Evolutionary conservation across 441 rosid species (phyloP).

Genomic region (Pelargonium cotyledonis): DNA sequence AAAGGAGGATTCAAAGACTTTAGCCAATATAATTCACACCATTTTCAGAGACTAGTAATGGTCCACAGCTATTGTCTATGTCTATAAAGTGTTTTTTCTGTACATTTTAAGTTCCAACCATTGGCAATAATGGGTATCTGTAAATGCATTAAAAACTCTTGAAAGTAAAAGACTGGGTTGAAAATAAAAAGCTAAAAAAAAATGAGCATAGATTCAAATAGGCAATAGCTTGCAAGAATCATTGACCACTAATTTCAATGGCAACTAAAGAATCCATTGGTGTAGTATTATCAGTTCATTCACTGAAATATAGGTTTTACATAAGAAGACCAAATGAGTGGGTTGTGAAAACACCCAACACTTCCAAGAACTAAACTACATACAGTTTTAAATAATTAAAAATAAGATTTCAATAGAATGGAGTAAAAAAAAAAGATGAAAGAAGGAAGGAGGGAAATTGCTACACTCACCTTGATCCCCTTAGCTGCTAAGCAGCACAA

Average conservation of each 20-base stretch:
- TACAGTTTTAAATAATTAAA: conserved; percentile 7
- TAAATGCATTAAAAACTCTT: no score
- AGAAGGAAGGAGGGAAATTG: conserved; percentile 3
- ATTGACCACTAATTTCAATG: no score
- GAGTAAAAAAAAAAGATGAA: neutral
- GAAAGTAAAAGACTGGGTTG: conserved; percentile 3
- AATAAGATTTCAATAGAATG: neutral
- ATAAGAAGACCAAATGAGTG: neutral
- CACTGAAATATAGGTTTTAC: conserved; percentile 11
- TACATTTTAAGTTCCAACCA: no score
- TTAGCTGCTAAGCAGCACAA: no score
- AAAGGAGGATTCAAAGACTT: no score
- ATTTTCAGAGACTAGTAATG: no score
- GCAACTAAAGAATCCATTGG: conserved; percentile 15
- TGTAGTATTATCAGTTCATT: conserved; percentile 4
- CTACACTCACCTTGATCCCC: conserved; percentile 16
- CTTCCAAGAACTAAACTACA: conserved; percentile 16
- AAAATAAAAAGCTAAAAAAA: neutral
- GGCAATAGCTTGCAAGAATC: no score
- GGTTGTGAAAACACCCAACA: conserved; percentile 11
- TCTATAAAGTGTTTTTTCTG: no score
- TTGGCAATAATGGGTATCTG: no score
- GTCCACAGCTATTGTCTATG: no score
- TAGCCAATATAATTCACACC: no score
- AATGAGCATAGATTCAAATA: no score